Percentiles rank a stretch among this genome's conserved stretches.
Conservation (phyloP, 768 basidiomycete genomes). For the Kwoniella europaea region DNA sequence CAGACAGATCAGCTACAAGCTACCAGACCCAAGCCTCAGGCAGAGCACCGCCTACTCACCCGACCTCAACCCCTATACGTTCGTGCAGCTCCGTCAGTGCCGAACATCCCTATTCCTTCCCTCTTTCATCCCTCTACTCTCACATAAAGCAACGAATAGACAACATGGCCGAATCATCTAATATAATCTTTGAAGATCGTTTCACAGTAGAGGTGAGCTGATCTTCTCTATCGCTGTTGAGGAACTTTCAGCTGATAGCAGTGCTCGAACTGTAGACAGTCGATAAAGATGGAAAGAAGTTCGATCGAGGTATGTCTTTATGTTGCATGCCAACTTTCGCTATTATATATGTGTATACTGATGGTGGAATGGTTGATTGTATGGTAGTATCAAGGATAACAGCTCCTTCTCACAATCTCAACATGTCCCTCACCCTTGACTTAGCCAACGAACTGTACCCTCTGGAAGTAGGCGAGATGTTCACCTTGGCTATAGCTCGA, state of each 20-base stretch:
- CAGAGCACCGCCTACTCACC: neutral
- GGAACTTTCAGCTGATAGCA: neutral
- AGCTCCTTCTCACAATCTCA: slow-evolving; percentile 85
- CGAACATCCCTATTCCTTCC: neutral
- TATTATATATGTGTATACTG: neutral
- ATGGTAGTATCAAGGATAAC: slow-evolving; percentile 83
- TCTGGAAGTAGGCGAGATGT: slow-evolving; percentile 68
- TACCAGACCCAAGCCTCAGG: no score
- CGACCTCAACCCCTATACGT: neutral
- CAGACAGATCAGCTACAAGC: no score
- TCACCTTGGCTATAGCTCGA: slow-evolving; percentile 79
- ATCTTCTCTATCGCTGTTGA: neutral
- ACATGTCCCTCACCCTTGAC: slow-evolving; percentile 91
- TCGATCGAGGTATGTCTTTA: slow-evolving; percentile 80
- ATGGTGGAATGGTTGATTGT: neutral
- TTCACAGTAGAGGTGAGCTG: slow-evolving; percentile 82
- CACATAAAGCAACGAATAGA: neutral
- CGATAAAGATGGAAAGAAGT: slow-evolving; percentile 84
- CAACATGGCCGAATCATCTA: slow-evolving; percentile 42
- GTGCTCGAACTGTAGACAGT: slow-evolving; percentile 35
- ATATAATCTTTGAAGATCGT: slow-evolving; percentile 88
- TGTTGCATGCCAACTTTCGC: no score
- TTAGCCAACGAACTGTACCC: slow-evolving; percentile 92
- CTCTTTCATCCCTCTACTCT: neutral
- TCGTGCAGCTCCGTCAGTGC: neutral